A percentile compares a stretch with the other conserved stretches of the same genome.
Evolutionary conservation across 2,329 filamentous ascomycete species (phyloP).

Genomic region (Leptodontidium sp.): DNA sequence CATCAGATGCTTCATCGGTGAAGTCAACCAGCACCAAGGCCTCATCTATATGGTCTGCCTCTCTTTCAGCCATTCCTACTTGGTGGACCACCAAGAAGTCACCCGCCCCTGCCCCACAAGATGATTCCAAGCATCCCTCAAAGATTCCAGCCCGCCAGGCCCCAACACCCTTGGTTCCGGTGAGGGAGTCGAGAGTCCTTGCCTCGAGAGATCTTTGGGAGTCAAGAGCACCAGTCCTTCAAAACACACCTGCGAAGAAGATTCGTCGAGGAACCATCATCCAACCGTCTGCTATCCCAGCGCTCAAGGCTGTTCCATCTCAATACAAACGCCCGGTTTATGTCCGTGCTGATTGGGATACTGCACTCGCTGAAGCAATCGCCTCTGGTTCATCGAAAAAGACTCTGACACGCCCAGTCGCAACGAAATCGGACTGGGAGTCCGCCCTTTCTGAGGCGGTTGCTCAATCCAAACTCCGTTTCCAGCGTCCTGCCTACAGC

Average conservation of each 20-base stretch:
- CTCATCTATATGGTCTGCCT: constrained; percentile 41
- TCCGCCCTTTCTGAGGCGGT: constrained; percentile 35
- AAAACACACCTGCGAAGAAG: constrained; percentile 31
- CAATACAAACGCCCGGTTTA: constrained; percentile 30
- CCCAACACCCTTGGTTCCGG: constrained; percentile 27
- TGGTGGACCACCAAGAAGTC: constrained; percentile 34
- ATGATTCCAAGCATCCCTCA: constrained; percentile 31
- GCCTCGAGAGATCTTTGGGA: constrained; percentile 41
- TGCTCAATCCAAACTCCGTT: constrained; percentile 21
- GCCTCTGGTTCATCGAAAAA: constrained; percentile 32
- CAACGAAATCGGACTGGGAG: constrained; percentile 36
- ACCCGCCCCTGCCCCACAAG: constrained; percentile 26
- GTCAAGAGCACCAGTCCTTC: constrained; percentile 30
- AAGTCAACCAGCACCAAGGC: constrained; percentile 46
- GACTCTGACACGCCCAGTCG: constrained; percentile 13
- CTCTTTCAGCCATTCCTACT: constrained; percentile 14
- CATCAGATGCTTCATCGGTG: constrained; percentile 44
- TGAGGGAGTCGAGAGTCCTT: constrained; percentile 42
- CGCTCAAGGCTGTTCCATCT: constrained; percentile 32
- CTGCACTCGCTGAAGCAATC: constrained; percentile 41
- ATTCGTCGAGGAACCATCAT: constrained; percentile 19
- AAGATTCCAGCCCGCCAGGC: constrained; percentile 36
- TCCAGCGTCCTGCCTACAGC: constrained; percentile 31
- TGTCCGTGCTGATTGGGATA: constrained; percentile 38
- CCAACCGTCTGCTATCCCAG: constrained; percentile 11